These are phyloP conservation scores for Ogataea sp. DNA, from an alignment of 805 yeast genomes.

Conservation along the genomic window DNA sequence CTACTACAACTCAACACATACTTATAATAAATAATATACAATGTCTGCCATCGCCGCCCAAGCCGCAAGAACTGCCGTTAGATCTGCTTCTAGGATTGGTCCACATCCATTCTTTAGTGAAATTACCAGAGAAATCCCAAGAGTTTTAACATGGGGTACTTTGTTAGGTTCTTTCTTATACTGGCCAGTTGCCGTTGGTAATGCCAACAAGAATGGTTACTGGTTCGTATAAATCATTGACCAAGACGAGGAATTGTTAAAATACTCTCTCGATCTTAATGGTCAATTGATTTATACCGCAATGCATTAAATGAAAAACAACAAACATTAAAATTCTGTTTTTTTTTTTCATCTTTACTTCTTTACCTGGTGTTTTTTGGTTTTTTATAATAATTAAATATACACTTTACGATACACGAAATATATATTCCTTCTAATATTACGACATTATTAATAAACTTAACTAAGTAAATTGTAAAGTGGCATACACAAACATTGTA, in stretches of 20 bases:
- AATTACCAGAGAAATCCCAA: slow-evolving; percentile 18
- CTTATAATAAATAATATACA: not conserved
- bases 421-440: too few relatives aligned
- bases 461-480: too few relatives aligned
- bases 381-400: too few relatives aligned
- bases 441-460: too few relatives aligned
- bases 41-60: slow-evolving; percentile 12
- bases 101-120: slow-evolving; percentile 22
- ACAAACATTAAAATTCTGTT: not conserved
- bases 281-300: not conserved
- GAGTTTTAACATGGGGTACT: slow-evolving; percentile 21
- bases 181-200: slow-evolving; percentile 21
- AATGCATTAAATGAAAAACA: not conserved
- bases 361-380: too few relatives aligned
- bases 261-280: not conserved
- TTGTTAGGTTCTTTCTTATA: slow-evolving; percentile 15
- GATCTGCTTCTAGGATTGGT: slow-evolving; percentile 19
- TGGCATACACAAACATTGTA: too few relatives aligned
- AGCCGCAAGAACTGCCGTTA: slow-evolving; percentile 11
- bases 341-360: not conserved
- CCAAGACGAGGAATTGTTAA: too few relatives aligned
- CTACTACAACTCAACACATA: too few relatives aligned
- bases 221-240: slow-evolving; percentile 19
- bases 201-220: slow-evolving; percentile 17
- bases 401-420: too few relatives aligned